Conservation (phyloP, 2,329 filamentous ascomycete species). For the Alternaria sp. region DNA sequence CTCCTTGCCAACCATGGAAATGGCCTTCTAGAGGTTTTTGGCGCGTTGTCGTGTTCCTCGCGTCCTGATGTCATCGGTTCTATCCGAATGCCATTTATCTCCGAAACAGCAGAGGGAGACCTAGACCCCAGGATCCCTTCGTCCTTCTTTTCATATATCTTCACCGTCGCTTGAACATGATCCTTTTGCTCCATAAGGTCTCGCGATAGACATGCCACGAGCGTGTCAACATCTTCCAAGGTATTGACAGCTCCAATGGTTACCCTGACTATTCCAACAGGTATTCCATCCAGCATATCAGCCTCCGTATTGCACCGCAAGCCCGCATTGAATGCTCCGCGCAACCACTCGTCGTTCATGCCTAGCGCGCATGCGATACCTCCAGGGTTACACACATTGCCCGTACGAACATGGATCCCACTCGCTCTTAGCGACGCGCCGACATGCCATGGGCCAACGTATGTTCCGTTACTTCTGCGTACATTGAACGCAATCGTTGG, state of each 20-base stretch:
- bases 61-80: background rate
- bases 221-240: conserved; percentile 59
- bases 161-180: background rate
- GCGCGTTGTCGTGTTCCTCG: background rate
- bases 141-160: background rate
- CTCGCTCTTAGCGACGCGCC: conserved; percentile 65
- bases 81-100: background rate
- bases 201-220: background rate
- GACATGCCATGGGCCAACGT: conserved; percentile 66
- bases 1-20: background rate
- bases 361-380: conserved; percentile 58
- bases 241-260: conserved; percentile 71
- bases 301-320: conserved; percentile 65
- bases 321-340: conserved; percentile 63
- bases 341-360: conserved; percentile 64
- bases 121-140: background rate
- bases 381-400: conserved; percentile 64
- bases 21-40: background rate
- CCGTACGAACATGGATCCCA: conserved; percentile 68
- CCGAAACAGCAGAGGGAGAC: background rate
- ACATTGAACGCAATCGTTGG: conserved; percentile 72
- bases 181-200: background rate
- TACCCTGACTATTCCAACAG: conserved; percentile 68
- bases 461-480: conserved; percentile 59
- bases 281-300: conserved; percentile 60